Base-by-base conservation (phyloP, 768 basidiomycete species). In the Suillus sp. region DNA sequence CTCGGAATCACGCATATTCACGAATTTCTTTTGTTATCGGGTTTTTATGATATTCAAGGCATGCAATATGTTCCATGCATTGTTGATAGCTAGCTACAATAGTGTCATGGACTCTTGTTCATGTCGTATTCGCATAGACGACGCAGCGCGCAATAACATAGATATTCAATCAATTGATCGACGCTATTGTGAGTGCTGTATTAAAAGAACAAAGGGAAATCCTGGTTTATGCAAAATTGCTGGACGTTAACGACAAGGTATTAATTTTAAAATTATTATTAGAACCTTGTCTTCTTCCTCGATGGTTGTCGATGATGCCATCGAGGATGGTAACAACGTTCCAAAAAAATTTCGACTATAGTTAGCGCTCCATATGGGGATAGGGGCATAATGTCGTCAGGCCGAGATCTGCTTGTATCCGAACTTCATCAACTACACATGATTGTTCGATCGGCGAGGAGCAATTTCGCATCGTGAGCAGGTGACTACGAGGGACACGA, bases 11-110 rank as follows among this genome's bases (percentile, higher is more conserved):
- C 38, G 37, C 11, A 38, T 37, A 25, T 6, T 6, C 20, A 38
- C 4, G 35, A 56, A 10, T 64, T 45, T 63, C 50, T 60, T 61
- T 61, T 61, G 58, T 67, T 74, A 66, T 70, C 61, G 3, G 50
- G 70, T 62, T 64, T 57, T 66, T 63, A 68, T 56, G 6, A 42
- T 59, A 58, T 38, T 42, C n/a, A 42, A 3, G 48, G 55, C 61
- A 54, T 61, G 65, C 43, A 40, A 34, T 56, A n/a, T n/a, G 50
- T 43, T 61, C 35, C 60, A 56, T 63, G 30, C 20, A 43, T 57
- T 45, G 50, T 60, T 53, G 65, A 51, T 63, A 60, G 68, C 71
- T 56, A 55, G 66, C 63, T 60, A 63, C 56, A 59, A 20, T 20
- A 37, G 5, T 61, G 11, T 47, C 59, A 53, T 65, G 55, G 64